Evolutionary conservation across 2,329 filamentous ascomycete genomes (phyloP), one percentile per base, ranked within the genome.

Genomic region (Fusarium euwallaceae): DNA sequence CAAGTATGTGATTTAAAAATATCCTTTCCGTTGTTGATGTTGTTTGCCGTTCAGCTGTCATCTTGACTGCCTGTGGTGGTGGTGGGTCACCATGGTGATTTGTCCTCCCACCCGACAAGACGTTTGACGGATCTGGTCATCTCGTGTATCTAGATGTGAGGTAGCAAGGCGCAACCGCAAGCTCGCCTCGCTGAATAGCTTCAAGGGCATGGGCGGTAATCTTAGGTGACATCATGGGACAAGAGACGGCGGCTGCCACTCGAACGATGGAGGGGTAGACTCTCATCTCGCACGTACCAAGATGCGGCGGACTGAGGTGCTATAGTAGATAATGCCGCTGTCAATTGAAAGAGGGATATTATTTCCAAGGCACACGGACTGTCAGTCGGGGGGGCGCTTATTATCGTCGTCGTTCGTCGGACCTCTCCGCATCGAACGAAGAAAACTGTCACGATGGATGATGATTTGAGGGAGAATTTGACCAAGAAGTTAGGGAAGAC

Each of bases 181-280:
- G 45, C 17, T 53, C 16, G 48, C 24, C 48, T 53, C 48, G 45
- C 17, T 16, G 61, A 61, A 74, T 72, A 72, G 71, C 71, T 39
- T 72, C 72, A 56, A 69, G 51, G 64, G 71, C 56, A 55, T 27
- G 67, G 65, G 61, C 64, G n/a, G 64, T 73, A 73, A 66, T 75
- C 66, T 70, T 61, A 58, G 20, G 51, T 77, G 73, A 74, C 65
- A 74, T 78, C 65, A 75, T 70, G 34, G 34, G 17, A 41, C n/a
- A 34, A 51, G n/a, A 43, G 36, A 39, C 41, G 41, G 56, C 29
- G 39, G 27, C 41, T 62, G 64, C 70, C 51, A 63, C 70, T 71
- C 68, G 63, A 67, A 69, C 59, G 67, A 70, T 75, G 59, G 56
- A 64, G 69, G 62, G 63, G 66, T 64, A 53, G 16, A 53, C 48